These are phyloP conservation scores for Sphagnum contortum DNA, from an alignment of 225 moss, liverwort and hornwort species.

Conservation along the genomic window DNA sequence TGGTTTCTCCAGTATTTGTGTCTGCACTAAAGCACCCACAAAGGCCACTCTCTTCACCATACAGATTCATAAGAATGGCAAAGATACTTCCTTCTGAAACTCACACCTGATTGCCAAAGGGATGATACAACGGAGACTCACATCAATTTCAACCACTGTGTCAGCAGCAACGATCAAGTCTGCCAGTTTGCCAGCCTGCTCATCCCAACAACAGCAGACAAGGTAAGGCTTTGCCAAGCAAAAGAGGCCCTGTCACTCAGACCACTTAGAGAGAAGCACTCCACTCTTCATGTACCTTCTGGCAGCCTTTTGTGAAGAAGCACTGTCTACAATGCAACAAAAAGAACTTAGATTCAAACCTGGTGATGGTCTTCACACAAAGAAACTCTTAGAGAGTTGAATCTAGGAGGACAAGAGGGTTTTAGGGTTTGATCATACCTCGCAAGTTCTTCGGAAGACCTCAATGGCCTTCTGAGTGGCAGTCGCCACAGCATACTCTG, in stretches of 20 bases:
- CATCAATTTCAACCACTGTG: constrained; percentile 90
- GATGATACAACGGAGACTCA: constrained; percentile 16
- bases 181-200: constrained; percentile 45
- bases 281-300: no score
- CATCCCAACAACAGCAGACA: constrained; percentile 2
- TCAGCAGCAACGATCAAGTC: constrained; percentile 94
- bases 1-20: constrained; percentile 79
- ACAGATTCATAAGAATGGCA: not conserved
- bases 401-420: not conserved
- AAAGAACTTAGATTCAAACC: no score
- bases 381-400: not conserved
- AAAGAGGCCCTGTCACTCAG: no score
- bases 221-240: not conserved
- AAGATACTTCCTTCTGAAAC: not conserved
- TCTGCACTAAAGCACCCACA: constrained; percentile 34
- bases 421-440: constrained; percentile 13
- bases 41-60: not conserved
- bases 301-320: no score
- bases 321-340: no score
- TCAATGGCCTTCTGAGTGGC: constrained; percentile 89
- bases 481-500: constrained; percentile 86
- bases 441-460: constrained; percentile 34
- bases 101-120: not conserved
- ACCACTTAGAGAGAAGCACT: no score
- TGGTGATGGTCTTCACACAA: not conserved